A percentile compares a stretch with the other conserved stretches of the same genome.
Conservation (phyloP, 805 yeast genomes). For the Barnettozyma salicaria region DNA sequence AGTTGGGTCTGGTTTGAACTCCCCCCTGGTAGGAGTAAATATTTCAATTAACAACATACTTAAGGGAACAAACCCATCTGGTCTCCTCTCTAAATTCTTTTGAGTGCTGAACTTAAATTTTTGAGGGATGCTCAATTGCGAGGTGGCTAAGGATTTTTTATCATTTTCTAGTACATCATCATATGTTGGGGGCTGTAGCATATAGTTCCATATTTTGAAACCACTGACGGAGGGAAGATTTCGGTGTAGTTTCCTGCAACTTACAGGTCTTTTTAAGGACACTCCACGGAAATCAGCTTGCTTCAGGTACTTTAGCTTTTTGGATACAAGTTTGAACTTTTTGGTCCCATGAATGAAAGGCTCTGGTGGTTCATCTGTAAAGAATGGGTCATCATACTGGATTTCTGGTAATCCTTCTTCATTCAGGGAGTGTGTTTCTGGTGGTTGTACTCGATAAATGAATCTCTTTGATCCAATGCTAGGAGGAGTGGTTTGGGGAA, state of each 20-base stretch:
- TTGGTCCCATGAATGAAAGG: constrained; percentile 67
- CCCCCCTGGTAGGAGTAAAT: constrained; percentile 51
- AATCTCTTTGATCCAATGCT: constrained; percentile 3
- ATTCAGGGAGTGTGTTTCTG: constrained; percentile 36
- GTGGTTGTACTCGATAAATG: constrained; percentile 14
- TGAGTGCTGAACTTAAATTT: constrained; percentile 36
- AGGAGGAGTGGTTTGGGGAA: too few relatives aligned
- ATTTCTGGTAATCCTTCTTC: constrained; percentile 42
- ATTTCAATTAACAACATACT: constrained; percentile 62
- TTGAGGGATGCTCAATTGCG: constrained; percentile 48
- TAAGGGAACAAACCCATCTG: constrained; percentile 41
- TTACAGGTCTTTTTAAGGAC: neutral
- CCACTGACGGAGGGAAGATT: neutral
- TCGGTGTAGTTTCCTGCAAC: neutral
- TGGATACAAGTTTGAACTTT: constrained; percentile 43
- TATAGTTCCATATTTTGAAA: constrained; percentile 40
- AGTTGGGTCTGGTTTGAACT: constrained; percentile 56
- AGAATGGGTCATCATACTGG: constrained; percentile 59
- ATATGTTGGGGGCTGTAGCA: constrained; percentile 42
- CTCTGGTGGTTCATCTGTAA: constrained; percentile 40
- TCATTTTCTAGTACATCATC: constrained; percentile 25
- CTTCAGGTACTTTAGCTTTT: constrained; percentile 30
- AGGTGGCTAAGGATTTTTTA: constrained; percentile 22
- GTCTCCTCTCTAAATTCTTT: constrained; percentile 29
- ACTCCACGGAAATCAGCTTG: constrained; percentile 24